A percentile compares a stretch with the other conserved stretches of the same genome.
Evolutionary conservation across 257 asterid genomes (phyloP).

Genomic region (Knoxia roxburghii): DNA sequence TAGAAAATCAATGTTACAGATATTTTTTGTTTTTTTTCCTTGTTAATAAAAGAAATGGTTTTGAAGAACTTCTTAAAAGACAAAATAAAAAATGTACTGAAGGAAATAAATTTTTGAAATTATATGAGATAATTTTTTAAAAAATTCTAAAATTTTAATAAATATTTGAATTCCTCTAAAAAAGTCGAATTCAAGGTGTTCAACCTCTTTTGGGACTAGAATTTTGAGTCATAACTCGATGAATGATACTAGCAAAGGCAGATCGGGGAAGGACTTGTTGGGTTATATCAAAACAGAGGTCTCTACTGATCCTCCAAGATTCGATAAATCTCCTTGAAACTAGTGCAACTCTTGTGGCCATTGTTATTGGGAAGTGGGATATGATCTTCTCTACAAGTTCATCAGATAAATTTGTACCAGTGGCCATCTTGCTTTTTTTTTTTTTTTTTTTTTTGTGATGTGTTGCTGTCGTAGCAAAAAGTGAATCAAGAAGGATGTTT

Average conservation of each 20-base stretch:
- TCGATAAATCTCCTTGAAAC: background rate
- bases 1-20: too few species aligned
- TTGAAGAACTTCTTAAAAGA: too few species aligned
- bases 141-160: too few species aligned
- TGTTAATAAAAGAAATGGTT: too few species aligned
- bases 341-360: background rate
- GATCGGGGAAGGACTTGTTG: background rate
- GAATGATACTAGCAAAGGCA: background rate
- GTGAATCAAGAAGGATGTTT: background rate
- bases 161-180: too few species aligned
- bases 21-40: too few species aligned
- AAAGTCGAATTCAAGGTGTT: too few species aligned
- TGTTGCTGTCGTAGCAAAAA: background rate
- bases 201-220: background rate
- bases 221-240: background rate
- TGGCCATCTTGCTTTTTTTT: background rate
- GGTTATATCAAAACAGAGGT: background rate
- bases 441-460: too few species aligned
- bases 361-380: background rate
- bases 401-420: background rate
- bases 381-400: background rate
- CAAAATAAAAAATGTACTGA: too few species aligned
- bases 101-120: too few species aligned
- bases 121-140: too few species aligned
- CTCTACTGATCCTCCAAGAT: background rate